phyloP scores from a whole-genome alignment of 768 basidiomycete genomes.

The Boletus coccyginus region DNA sequence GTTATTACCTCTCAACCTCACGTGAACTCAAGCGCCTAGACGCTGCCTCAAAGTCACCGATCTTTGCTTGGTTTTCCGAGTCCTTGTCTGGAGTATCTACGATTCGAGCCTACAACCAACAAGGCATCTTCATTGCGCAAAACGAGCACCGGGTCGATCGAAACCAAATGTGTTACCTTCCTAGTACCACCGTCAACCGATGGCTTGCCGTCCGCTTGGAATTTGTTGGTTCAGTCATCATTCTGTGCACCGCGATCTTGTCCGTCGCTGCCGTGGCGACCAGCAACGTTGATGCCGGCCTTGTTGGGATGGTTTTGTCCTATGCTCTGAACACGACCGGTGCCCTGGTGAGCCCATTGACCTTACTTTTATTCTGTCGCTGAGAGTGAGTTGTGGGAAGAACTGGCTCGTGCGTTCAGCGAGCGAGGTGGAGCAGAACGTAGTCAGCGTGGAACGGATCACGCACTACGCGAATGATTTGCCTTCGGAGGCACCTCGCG shows the following conservation, averaged over 20 bases:
- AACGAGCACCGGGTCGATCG: slow-evolving; percentile 78
- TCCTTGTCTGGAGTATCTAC: slow-evolving; percentile 74
- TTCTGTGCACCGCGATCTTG: slow-evolving; percentile 65
- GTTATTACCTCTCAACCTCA: slow-evolving; percentile 85
- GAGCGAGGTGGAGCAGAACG: slow-evolving; percentile 87
- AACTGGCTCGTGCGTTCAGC: slow-evolving; percentile 83
- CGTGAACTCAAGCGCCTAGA: slow-evolving; percentile 88
- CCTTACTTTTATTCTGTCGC: not conserved
- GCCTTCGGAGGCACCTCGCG: slow-evolving; percentile 68
- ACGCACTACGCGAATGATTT: slow-evolving; percentile 72
- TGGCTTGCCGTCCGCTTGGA: slow-evolving; percentile 87
- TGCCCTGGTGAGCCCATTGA: slow-evolving; percentile 54
- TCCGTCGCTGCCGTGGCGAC: slow-evolving; percentile 70
- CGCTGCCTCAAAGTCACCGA: slow-evolving; percentile 85
- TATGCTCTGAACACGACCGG: slow-evolving; percentile 84
- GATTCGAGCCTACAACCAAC: slow-evolving; percentile 78
- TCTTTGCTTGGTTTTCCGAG: slow-evolving; percentile 88
- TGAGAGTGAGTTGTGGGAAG: slow-evolving; percentile 31
- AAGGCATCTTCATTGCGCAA: slow-evolving; percentile 59
- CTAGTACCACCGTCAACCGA: slow-evolving; percentile 71
- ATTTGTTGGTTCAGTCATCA: slow-evolving; percentile 78
- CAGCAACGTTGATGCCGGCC: slow-evolving; percentile 78
- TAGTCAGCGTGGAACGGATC: slow-evolving; percentile 87
- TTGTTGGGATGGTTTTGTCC: slow-evolving; percentile 82
- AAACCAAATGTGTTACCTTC: slow-evolving; percentile 78